Evolutionary conservation across 2,329 filamentous ascomycete species (phyloP), one percentile per base, ranked within the genome.

Genomic region (Monosporascus sp.): DNA sequence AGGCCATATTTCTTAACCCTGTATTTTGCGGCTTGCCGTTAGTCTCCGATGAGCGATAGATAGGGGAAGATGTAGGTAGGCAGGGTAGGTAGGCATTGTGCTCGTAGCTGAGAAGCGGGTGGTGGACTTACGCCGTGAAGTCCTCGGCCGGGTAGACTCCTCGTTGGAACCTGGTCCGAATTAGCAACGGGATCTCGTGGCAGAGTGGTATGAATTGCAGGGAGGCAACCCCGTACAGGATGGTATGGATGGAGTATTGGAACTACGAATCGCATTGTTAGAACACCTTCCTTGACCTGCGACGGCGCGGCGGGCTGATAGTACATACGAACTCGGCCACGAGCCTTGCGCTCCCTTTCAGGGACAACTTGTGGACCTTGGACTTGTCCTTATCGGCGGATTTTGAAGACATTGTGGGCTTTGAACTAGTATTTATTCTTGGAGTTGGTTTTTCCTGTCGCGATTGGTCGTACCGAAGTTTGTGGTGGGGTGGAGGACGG

Each of bases 1-100:
- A 99, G 83, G 65, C 94, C 94, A 87, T 99, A 99, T 76, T 99
- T 99, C 77, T 99, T 99, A 67, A 99, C 92, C 41, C 69, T 74
- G 53, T 28, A 9, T 17, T 26, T 46, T 18, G n/a, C 24, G 17
- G 17, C 11, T 28, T 2, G 17, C 6, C 5, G 22, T 24, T 11
- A 24, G 26, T n/a, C 8, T 31, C 14, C 20, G 6, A 15, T 26
- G 14, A n/a, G n/a, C 41, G 17, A 11, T 4, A 22, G 14, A 15
- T 20, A 7, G 41, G 22, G 41, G 41, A 0, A 26, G 20, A 11
- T 14, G 9, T 15, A 22, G 20, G 41, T 7, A 22, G 20, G 0
- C 4, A 8, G 5, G 8, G 24, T 18, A 2, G 22, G 43, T 1
- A 17, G 14, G 43, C 14, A 3, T 28, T 24, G 14, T 14, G 31